Conservation (phyloP, 331 rosid species). For the Dryas integrifolia region DNA sequence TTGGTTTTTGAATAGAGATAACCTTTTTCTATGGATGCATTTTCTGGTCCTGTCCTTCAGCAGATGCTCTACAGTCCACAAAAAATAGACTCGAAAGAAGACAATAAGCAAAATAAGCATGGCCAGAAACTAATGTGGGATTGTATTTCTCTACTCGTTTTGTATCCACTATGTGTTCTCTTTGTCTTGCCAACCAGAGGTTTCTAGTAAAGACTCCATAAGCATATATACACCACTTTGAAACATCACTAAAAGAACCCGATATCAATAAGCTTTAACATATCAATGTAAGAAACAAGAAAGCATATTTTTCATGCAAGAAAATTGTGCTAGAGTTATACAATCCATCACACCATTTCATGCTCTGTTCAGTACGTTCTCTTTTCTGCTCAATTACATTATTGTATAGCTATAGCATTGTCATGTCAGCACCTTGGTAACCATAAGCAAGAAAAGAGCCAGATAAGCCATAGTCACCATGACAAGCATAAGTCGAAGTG, state of each 20-base stretch:
- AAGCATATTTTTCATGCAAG: not conserved
- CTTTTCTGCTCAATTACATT: not conserved
- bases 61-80: not conserved
- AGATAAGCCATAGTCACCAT: conserved; percentile 13
- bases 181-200: conserved; percentile 15
- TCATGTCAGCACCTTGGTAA: not conserved
- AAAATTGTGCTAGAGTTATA: not conserved
- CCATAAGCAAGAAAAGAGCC: not conserved
- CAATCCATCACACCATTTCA: too few species aligned
- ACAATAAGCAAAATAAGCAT: conserved; percentile 2
- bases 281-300: not conserved
- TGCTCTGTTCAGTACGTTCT: not conserved
- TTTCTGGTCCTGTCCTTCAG: not conserved
- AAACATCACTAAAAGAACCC: not conserved
- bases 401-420: not conserved
- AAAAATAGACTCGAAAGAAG: conserved; percentile 10
- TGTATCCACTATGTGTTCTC: not conserved
- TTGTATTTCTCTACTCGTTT: conserved; percentile 8
- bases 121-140: conserved; percentile 20
- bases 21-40: not conserved
- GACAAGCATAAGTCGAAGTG: conserved; percentile 35
- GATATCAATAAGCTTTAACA: not conserved
- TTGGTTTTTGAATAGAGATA: not conserved
- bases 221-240: not conserved
- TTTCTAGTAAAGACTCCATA: conserved; percentile 16